phyloP scores from a whole-genome alignment of 768 basidiomycete genomes.

The Pulveroboletus frians region DNA sequence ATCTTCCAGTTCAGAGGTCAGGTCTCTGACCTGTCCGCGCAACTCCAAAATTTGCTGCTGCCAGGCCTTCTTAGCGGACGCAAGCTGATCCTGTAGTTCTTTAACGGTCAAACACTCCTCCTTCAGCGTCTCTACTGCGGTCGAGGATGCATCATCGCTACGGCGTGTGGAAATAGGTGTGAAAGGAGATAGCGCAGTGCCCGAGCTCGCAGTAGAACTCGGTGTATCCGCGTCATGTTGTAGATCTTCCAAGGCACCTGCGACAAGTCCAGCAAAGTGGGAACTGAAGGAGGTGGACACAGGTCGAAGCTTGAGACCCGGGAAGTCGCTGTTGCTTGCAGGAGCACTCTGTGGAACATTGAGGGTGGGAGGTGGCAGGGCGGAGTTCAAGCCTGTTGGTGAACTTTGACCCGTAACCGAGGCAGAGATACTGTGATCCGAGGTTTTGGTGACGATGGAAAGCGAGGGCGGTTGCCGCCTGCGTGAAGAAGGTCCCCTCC shows the following conservation, averaged over 20 bases:
- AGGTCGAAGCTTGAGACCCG: constrained; percentile 64
- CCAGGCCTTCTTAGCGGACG: constrained; percentile 56
- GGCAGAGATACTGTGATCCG: constrained; percentile 12
- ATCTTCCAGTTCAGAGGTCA: constrained; percentile 64
- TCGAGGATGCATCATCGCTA: constrained; percentile 30
- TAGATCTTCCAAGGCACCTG: constrained; percentile 23
- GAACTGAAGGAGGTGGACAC: constrained; percentile 72
- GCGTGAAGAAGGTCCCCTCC: constrained; percentile 21
- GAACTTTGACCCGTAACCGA: constrained; percentile 10
- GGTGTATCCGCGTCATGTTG: constrained; percentile 46
- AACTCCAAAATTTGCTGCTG: constrained; percentile 72
- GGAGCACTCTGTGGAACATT: constrained; percentile 57
- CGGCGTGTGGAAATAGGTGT: constrained; percentile 36
- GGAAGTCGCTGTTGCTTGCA: constrained; percentile 56
- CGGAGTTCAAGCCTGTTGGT: constrained; percentile 9
- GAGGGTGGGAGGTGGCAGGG: constrained; percentile 13
- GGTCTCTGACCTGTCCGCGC: constrained; percentile 64
- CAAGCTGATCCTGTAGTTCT: constrained; percentile 57
- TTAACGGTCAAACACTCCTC: constrained; percentile 45
- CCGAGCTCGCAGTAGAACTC: constrained; percentile 41
- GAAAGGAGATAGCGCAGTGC: constrained; percentile 42
- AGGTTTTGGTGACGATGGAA: constrained; percentile 25
- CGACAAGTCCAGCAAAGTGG: constrained; percentile 50
- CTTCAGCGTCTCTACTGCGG: constrained; percentile 27
- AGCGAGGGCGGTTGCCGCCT: constrained; percentile 29